A percentile compares a stretch with the other conserved stretches of the same genome.
Evolutionary conservation across 192 early-diverging fungal species (phyloP).

Genomic region (Phlyctochytrium arcticum): DNA sequence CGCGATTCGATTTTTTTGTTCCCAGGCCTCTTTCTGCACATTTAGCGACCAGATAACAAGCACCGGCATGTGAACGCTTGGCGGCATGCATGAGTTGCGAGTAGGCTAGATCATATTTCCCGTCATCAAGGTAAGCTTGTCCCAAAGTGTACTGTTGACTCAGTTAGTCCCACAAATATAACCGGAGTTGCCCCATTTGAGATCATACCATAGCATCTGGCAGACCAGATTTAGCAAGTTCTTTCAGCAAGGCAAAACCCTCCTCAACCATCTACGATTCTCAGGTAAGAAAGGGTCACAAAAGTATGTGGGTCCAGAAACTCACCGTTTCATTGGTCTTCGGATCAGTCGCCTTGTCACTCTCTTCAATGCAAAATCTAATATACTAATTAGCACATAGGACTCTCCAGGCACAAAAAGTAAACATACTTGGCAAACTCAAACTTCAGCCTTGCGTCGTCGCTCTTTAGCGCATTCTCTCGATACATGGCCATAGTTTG

Average conservation of each 20-base stretch:
- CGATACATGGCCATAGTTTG: slow-evolving; percentile 39
- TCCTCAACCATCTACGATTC: slow-evolving; percentile 48
- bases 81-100: slow-evolving; percentile 69
- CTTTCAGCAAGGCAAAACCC: slow-evolving; percentile 60
- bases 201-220: slow-evolving; percentile 63
- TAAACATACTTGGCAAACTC: slow-evolving; percentile 56
- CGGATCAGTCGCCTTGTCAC: background rate
- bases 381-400: slow-evolving; percentile 39
- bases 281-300: background rate
- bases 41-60: slow-evolving; percentile 58
- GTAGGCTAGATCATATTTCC: slow-evolving; percentile 61
- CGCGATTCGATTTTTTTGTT: slow-evolving; percentile 49
- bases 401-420: slow-evolving; percentile 57
- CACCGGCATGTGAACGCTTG: slow-evolving; percentile 64
- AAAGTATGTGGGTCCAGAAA: background rate
- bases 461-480: slow-evolving; percentile 62
- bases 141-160: slow-evolving; percentile 31
- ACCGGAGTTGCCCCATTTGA: slow-evolving; percentile 49
- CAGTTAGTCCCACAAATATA: slow-evolving; percentile 40
- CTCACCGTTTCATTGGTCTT: slow-evolving; percentile 37
- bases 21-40: slow-evolving; percentile 69
- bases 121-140: slow-evolving; percentile 38
- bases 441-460: slow-evolving; percentile 58
- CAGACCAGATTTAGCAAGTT: slow-evolving; percentile 55
- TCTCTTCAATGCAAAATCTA: slow-evolving; percentile 13